phyloP scores from a whole-genome alignment of 306 rosid species.

The Cucurbita pepo region DNA sequence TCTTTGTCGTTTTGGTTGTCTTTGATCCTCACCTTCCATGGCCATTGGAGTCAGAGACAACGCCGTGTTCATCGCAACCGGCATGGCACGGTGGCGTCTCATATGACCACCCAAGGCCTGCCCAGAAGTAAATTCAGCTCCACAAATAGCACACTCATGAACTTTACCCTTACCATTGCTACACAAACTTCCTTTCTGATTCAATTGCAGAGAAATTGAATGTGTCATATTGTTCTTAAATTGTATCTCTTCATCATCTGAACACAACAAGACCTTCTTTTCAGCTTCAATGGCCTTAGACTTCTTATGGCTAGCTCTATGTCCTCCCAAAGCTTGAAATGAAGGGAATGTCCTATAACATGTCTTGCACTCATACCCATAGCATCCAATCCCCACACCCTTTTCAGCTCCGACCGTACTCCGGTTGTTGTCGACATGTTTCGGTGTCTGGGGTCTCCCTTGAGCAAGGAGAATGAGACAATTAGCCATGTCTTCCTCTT shows the following conservation, averaged over 20 bases:
- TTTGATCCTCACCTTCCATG: conserved; percentile 16
- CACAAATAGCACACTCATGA: conserved; percentile 83
- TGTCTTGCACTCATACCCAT: conserved; percentile 71
- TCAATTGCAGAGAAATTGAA: conserved; percentile 37
- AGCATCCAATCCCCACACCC: not conserved
- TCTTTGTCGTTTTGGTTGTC: conserved; percentile 32
- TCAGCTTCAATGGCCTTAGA: conserved; percentile 20
- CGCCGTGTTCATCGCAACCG: conserved; percentile 19
- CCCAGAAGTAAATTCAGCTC: conserved; percentile 83
- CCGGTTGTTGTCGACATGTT: not conserved
- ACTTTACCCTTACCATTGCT: conserved; percentile 22
- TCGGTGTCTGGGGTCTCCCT: conserved; percentile 27
- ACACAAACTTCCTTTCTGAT: conserved; percentile 20
- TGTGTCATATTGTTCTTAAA: conserved; percentile 3
- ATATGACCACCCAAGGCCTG: conserved; percentile 95
- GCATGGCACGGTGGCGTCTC: conserved; percentile 64
- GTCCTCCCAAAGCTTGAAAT: conserved; percentile 86
- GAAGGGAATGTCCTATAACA: conserved; percentile 73
- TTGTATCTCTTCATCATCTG: conserved; percentile 14
- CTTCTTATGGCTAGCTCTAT: conserved; percentile 87
- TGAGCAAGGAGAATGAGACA: conserved; percentile 76
- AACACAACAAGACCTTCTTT: conserved; percentile 4
- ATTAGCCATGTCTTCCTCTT: conserved; percentile 87
- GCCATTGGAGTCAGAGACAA: conserved; percentile 42
- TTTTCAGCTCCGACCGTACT: not conserved